These are phyloP conservation scores for Aspergillus transmontanensis DNA, from an alignment of 2,329 filamentous ascomycete species.

Conservation along the genomic window DNA sequence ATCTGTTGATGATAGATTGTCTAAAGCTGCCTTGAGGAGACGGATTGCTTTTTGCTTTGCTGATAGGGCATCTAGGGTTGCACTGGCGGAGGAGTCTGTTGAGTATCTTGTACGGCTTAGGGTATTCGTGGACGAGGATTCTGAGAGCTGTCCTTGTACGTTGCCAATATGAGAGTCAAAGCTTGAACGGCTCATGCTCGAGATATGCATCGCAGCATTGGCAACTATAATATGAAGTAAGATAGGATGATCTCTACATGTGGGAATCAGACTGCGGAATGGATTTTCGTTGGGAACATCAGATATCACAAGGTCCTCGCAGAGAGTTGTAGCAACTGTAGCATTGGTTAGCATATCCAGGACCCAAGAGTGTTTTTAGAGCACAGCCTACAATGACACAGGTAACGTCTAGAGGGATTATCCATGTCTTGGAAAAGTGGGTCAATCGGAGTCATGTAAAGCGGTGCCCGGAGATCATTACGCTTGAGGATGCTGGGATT, in stretches of 20 bases:
- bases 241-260: neutral
- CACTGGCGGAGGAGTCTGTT: neutral
- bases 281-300: neutral
- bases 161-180: neutral
- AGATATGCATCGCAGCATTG: slow-evolving; percentile 1
- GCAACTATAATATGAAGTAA: neutral
- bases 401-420: neutral
- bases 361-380: neutral
- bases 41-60: neutral
- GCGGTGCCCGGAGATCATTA: neutral
- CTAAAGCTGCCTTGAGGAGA: neutral
- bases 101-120: no score
- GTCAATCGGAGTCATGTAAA: neutral
- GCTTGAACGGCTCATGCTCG: neutral
- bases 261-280: neutral
- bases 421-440: neutral
- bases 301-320: neutral
- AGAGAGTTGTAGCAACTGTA: neutral
- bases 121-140: no score
- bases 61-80: neutral
- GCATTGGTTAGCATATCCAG: neutral
- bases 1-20: neutral
- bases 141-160: rapidly evolving
- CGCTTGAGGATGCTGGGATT: neutral
- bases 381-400: neutral